These are phyloP conservation scores for Globisporangium spinosum DNA, from an alignment of 352 stramenopile genomes.

Conservation along the genomic window DNA sequence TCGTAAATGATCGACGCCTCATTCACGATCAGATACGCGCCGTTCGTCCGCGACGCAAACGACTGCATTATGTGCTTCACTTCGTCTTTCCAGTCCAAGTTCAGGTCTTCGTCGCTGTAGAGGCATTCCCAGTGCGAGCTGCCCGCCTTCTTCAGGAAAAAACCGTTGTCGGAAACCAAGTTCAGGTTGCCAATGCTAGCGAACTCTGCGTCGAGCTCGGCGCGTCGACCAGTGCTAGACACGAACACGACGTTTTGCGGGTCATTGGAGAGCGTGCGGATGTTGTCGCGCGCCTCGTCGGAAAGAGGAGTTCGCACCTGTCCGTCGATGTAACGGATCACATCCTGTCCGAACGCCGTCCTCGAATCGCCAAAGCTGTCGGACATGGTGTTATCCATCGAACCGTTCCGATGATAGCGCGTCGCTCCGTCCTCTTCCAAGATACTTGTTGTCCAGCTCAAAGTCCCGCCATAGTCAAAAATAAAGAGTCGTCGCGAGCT, in stretches of 20 bases:
- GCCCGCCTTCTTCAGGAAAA: constrained; percentile 51
- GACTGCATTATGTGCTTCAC: constrained; percentile 95
- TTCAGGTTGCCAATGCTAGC: constrained; percentile 45
- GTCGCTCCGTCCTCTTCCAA: constrained; percentile 52
- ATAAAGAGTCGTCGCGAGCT: constrained; percentile 88
- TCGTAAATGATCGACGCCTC: constrained; percentile 97
- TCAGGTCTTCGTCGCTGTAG: constrained; percentile 42
- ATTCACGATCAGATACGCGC: constrained; percentile 96
- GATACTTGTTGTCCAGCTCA: constrained; percentile 73
- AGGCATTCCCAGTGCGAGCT: constrained; percentile 52
- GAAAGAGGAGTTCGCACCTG: constrained; percentile 68
- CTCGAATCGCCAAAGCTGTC: constrained; percentile 19
- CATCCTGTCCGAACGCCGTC: constrained; percentile 23
- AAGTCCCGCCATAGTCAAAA: constrained; percentile 97
- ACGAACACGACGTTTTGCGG: constrained; percentile 68
- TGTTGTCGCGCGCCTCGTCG: constrained; percentile 46
- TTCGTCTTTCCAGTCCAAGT: constrained; percentile 93
- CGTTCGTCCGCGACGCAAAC: constrained; percentile 96
- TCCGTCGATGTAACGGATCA: constrained; percentile 58
- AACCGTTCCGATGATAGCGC: constrained; percentile 23
- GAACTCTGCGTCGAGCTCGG: constrained; percentile 60
- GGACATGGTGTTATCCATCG: constrained; percentile 48
- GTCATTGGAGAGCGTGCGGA: constrained; percentile 52
- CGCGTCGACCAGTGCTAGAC: constrained; percentile 52
- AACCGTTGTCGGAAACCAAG: constrained; percentile 63